Base-by-base conservation (phyloP, 2,329 filamentous ascomycete species). In the Exophiala phaeomuriformis region DNA sequence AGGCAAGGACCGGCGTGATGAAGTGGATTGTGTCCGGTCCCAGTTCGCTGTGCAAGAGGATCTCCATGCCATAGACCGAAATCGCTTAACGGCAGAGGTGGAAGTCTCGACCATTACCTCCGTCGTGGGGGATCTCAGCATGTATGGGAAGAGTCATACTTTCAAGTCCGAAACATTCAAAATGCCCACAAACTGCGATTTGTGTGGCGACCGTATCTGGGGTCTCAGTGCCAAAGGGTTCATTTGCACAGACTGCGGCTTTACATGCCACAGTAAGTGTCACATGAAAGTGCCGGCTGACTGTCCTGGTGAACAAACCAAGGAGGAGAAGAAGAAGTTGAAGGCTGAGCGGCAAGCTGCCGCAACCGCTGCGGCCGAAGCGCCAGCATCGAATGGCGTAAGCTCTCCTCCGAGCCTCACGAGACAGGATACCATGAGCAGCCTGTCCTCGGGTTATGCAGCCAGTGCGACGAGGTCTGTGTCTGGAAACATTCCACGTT, bases 81-180 rank as follows among this genome's bases (percentile, higher is more conserved):
- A 85, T 68, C 84, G 88, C 53, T 75, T 96, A 40, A 93, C 87
- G 2, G 89, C 89, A 35, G 93, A 97, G 69, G 86, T 96, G 10
- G 93, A 98, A 71, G 90, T 90, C 5, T 85, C 86, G 1, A 95
- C 90, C 1, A 95, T 98, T 66, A 91, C 89, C n/a, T 77, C 84
- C 6, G 87, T 84, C 0, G 91, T 96, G 2, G 93, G 93, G 35
- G 93, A 98, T 67, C 80, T 98, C 51, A 95, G 90, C 1, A 76
- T 95, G 19, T 91, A 91, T 12, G 90, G 90, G 7, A 89, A 89
- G 68, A 95, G 90, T 65, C 93, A 98, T 75, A 93, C 95, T 66
- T 98, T 98, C 79, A 95, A 95, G 71, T 84, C 88, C n/a, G 90
- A 97, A 67, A 97, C 93, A 0, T 98, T 97, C 78, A 97, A 97